A percentile compares a stretch with the other conserved stretches of the same genome.
phyloP scores from a whole-genome alignment of 352 stramenopile genomes.

The Phytopythium helicoides region DNA sequence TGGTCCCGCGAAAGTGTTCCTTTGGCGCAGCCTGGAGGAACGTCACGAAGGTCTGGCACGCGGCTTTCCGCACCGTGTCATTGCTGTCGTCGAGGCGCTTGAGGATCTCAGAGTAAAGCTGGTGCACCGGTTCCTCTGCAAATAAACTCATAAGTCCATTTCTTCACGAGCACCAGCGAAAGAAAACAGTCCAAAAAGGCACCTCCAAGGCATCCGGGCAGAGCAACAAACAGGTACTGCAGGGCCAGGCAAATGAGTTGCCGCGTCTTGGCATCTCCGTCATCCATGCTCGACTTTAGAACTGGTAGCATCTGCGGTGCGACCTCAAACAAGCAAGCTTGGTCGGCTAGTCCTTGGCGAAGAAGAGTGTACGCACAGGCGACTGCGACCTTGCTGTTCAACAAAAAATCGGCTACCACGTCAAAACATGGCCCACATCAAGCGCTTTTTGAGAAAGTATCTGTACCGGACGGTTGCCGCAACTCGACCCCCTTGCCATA shows the following conservation, averaged over 20 bases:
- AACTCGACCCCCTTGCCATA: conserved; percentile 86
- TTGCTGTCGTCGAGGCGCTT: conserved; percentile 93
- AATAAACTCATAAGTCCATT: not conserved
- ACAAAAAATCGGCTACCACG: not conserved
- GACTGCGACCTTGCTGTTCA: conserved; percentile 82
- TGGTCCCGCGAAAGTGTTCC: conserved; percentile 83
- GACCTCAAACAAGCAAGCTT: conserved; percentile 79
- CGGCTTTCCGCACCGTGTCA: conserved; percentile 84
- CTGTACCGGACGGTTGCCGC: conserved; percentile 78
- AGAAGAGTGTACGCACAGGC: conserved; percentile 85
- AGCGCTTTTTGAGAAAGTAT: not conserved
- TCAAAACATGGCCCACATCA: not conserved
- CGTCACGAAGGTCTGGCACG: conserved; percentile 84
- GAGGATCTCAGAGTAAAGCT: conserved; percentile 91
- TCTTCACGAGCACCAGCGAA: not conserved
- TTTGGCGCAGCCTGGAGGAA: conserved; percentile 86
- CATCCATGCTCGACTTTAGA: conserved; percentile 87
- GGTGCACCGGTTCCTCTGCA: conserved; percentile 86
- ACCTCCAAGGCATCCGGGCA: conserved; percentile 77
- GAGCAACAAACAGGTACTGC: conserved; percentile 84
- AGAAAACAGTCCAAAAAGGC: not conserved
- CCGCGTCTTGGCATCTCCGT: conserved; percentile 85
- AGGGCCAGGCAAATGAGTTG: conserved; percentile 87
- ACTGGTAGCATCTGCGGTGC: conserved; percentile 87
- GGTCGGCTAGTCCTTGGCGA: conserved; percentile 67